phyloP scores from a whole-genome alignment of 495 filamentous ascomycete species.

The Chaetomium fimeti region DNA sequence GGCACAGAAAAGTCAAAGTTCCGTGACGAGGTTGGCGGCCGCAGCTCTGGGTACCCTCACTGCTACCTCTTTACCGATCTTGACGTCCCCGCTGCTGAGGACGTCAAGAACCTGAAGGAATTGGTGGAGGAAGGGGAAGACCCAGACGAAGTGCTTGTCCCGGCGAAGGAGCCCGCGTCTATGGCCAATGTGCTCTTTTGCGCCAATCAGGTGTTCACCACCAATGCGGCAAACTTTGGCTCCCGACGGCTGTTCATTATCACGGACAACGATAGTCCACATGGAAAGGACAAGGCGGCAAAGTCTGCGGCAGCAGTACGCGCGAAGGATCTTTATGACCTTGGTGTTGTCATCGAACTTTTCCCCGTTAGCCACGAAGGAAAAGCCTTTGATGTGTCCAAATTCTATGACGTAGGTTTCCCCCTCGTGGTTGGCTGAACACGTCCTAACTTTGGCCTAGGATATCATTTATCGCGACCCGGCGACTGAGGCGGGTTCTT shows the following conservation, averaged over 20 bases:
- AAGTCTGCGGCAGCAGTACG: slow-evolving; percentile 76
- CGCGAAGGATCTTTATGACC: slow-evolving; percentile 92
- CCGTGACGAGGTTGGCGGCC: slow-evolving; percentile 61
- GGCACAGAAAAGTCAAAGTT: slow-evolving; percentile 87
- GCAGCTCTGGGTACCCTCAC: slow-evolving; percentile 72
- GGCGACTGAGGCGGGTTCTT: slow-evolving; percentile 60
- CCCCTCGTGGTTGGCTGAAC: neutral
- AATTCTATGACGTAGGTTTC: slow-evolving; percentile 81
- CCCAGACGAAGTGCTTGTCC: slow-evolving; percentile 64
- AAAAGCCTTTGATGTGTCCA: slow-evolving; percentile 75
- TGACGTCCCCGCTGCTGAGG: slow-evolving; percentile 78
- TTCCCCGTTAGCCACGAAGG: slow-evolving; percentile 81
- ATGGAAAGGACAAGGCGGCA: slow-evolving; percentile 64
- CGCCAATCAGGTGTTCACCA: slow-evolving; percentile 95
- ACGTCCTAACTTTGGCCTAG: slow-evolving; percentile 43
- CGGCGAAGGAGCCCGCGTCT: slow-evolving; percentile 65
- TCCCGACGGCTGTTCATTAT: slow-evolving; percentile 92
- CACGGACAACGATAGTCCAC: slow-evolving; percentile 90
- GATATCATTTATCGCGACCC: slow-evolving; percentile 75
- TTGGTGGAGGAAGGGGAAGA: slow-evolving; percentile 72
- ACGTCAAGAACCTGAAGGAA: slow-evolving; percentile 74
- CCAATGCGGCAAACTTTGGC: slow-evolving; percentile 88
- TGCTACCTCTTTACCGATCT: slow-evolving; percentile 92
- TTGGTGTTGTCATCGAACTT: slow-evolving; percentile 88
- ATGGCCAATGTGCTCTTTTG: slow-evolving; percentile 94